Evolutionary conservation across 495 filamentous ascomycete species (phyloP).

Genomic region (Xylaria cubensis): DNA sequence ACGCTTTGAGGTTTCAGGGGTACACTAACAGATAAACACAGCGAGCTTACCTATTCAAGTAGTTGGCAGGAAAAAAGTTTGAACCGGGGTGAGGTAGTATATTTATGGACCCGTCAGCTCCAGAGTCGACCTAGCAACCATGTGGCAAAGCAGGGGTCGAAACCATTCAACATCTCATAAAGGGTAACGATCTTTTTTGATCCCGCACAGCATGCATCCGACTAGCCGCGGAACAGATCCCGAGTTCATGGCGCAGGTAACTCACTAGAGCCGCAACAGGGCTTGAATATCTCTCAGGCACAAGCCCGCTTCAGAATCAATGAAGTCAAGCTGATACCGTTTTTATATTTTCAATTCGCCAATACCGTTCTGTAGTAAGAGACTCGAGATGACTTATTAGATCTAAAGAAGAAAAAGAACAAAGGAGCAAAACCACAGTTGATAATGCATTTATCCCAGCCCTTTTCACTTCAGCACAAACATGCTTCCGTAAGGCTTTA

Average conservation of each 20-base stretch:
- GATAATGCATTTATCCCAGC: not conserved
- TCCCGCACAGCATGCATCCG: constrained; percentile 15
- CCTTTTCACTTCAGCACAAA: not conserved
- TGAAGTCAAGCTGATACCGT: not conserved
- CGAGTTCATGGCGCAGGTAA: not conserved
- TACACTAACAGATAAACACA: not conserved
- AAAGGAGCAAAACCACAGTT: not conserved
- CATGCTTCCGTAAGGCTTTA: not conserved
- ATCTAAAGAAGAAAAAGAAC: not conserved
- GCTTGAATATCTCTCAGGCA: not conserved
- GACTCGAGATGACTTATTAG: not conserved
- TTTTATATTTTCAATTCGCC: not conserved
- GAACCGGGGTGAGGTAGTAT: constrained; percentile 1
- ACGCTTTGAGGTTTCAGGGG: constrained; percentile 5
- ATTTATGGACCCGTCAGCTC: not conserved
- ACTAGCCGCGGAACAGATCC: constrained; percentile 9
- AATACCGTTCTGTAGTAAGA: not conserved
- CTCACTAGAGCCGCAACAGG: not conserved
- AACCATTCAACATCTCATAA: not conserved
- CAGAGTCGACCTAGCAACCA: constrained; percentile 20
- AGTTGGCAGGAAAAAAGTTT: constrained; percentile 13
- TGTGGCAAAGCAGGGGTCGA: constrained; percentile 14
- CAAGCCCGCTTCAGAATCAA: not conserved
- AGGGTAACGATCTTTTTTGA: constrained; percentile 2
- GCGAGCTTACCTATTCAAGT: not conserved